Percentiles rank a stretch among this genome's conserved stretches.
Evolutionary conservation across 2,329 filamentous ascomycete species (phyloP).

Genomic region (Xylariomycetidae sp.): DNA sequence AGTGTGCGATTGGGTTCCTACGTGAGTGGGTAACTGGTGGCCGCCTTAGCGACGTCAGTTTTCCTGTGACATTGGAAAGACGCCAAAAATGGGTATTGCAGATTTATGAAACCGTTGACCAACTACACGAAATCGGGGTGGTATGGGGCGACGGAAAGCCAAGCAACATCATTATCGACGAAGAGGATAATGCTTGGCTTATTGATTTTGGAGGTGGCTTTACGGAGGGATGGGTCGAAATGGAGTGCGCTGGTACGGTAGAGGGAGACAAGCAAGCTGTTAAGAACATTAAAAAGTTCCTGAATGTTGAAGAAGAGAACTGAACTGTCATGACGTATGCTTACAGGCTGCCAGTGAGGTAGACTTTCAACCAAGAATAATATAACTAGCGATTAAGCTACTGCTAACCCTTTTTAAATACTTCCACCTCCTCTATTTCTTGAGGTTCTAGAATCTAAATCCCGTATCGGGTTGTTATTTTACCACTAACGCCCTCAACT

Average conservation of each 20-base stretch:
- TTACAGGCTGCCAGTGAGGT: no score
- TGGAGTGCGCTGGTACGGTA: constrained; percentile 11
- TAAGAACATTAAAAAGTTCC: no score
- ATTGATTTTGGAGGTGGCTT: constrained; percentile 19
- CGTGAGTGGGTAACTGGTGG: constrained; percentile 1
- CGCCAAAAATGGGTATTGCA: constrained; percentile 1
- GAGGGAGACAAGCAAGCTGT: constrained; percentile 10
- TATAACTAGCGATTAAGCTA: no score
- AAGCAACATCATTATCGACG: constrained; percentile 3
- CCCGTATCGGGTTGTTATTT: background rate
- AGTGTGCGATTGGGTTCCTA: background rate
- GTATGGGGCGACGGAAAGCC: constrained; percentile 5
- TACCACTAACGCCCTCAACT: background rate
- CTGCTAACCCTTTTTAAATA: no score
- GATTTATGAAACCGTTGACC: background rate
- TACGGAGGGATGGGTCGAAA: constrained; percentile 19
- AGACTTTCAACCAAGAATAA: no score
- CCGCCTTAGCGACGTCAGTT: background rate
- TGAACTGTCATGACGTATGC: no score
- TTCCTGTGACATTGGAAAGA: background rate
- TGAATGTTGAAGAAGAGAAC: no score
- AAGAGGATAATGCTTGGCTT: constrained; percentile 2
- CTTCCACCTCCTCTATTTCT: no score
- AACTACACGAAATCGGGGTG: constrained; percentile 1
- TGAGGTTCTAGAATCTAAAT: background rate